A percentile compares a stretch with the other conserved stretches of the same genome.
phyloP scores from a whole-genome alignment of 2,329 filamentous ascomycete species.

The Curvularia lunata region DNA sequence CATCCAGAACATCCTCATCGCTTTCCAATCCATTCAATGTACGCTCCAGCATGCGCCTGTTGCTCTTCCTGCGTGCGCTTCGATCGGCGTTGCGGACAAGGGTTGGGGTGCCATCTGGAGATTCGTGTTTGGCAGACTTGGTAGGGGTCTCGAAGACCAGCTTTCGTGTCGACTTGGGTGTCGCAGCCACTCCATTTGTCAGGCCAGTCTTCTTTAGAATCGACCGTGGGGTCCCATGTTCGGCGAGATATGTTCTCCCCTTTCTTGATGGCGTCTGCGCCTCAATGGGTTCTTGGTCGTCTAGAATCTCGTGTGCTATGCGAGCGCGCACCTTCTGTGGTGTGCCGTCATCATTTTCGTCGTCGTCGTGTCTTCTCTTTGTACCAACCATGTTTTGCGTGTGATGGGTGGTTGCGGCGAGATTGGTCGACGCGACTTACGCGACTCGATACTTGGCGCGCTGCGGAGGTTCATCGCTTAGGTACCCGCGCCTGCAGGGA shows the following conservation, averaged over 20 bases:
- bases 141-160: constrained; percentile 56
- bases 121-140: constrained; percentile 45
- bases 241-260: constrained; percentile 28
- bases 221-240: constrained; percentile 42
- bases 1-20: constrained; percentile 71
- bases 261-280: constrained; percentile 42
- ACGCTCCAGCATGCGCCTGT: constrained; percentile 74
- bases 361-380: constrained; percentile 41
- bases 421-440: constrained; percentile 30
- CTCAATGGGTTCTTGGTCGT: constrained; percentile 31
- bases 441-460: constrained; percentile 26
- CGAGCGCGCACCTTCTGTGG: constrained; percentile 39
- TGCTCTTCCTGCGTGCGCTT: constrained; percentile 86
- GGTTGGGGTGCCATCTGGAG: constrained; percentile 62
- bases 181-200: constrained; percentile 36
- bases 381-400: constrained; percentile 37
- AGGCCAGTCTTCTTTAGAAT: constrained; percentile 43
- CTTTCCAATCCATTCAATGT: constrained; percentile 68
- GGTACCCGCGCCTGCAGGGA: not conserved
- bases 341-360: constrained; percentile 28
- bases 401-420: constrained; percentile 11
- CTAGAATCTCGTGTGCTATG: constrained; percentile 18
- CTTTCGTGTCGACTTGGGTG: constrained; percentile 54
- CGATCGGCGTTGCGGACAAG: constrained; percentile 76
- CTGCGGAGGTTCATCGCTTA: constrained; percentile 1